Evolutionary conservation across 2,329 filamentous ascomycete genomes (phyloP).

Genomic region (Fusarium torulosum): DNA sequence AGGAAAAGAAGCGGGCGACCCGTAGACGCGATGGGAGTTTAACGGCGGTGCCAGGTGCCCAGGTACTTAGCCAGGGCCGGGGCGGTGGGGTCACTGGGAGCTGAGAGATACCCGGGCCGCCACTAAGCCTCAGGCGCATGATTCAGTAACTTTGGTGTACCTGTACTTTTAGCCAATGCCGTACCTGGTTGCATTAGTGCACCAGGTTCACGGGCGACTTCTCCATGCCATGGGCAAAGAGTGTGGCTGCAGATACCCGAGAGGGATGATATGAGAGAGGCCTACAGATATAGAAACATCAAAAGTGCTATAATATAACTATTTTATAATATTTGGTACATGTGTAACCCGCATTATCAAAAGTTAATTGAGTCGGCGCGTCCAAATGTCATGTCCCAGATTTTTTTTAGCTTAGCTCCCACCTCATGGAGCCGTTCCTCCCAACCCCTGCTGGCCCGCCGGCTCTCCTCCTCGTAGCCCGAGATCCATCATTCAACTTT

Average conservation of each 20-base stretch:
- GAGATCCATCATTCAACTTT: constrained; percentile 51
- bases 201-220: constrained; percentile 13
- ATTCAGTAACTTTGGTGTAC: constrained; percentile 32
- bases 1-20: constrained; percentile 45
- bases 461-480: constrained; percentile 40
- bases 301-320: not conserved
- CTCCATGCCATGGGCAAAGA: not conserved
- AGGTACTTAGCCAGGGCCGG: constrained; percentile 29
- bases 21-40: constrained; percentile 47
- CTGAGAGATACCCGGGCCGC: constrained; percentile 16
- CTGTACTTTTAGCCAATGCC: constrained; percentile 27
- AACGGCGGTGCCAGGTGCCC: constrained; percentile 45
- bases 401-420: constrained; percentile 39
- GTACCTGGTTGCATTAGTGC: constrained; percentile 32
- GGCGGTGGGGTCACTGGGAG: constrained; percentile 34
- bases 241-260: constrained; percentile 11
- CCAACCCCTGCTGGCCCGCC: constrained; percentile 36
- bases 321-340: not conserved
- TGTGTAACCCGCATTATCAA: not conserved
- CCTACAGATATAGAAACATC: not conserved
- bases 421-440: constrained; percentile 34
- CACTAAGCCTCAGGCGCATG: constrained; percentile 1
- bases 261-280: not conserved
- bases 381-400: constrained; percentile 39
- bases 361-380: constrained; percentile 20